These are phyloP conservation scores for Fistulifera solaris DNA, from an alignment of 108 stramenopile genomes.

Conservation along the genomic window DNA sequence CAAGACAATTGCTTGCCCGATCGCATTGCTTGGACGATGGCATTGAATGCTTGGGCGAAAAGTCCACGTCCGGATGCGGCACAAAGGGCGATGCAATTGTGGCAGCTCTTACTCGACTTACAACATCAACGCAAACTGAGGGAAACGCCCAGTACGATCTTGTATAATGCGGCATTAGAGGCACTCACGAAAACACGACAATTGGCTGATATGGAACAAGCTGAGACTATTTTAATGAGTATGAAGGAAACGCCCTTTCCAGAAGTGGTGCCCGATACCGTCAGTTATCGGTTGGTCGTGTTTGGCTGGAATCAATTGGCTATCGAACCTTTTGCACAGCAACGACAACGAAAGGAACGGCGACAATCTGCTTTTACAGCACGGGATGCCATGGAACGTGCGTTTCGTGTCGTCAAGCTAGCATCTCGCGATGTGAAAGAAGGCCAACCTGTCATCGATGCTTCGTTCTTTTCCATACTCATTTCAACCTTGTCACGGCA, in stretches of 20 bases:
- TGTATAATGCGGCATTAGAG: slow-evolving; percentile 5
- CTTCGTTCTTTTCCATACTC: slow-evolving; percentile 5
- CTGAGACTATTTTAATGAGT: neutral
- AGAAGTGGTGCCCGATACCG: slow-evolving; percentile 1
- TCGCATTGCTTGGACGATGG: neutral
- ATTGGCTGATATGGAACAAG: neutral
- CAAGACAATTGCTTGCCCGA: slow-evolving; percentile 1
- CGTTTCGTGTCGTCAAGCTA: slow-evolving; percentile 1
- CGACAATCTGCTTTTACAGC: too few species aligned
- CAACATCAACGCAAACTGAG: neutral
- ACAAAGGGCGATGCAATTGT: slow-evolving; percentile 2
- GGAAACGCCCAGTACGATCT: slow-evolving; percentile 2
- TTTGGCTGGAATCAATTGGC: neutral
- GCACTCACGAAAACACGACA: neutral
- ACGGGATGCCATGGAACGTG: neutral
- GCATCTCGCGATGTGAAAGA: neutral
- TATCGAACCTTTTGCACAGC: neutral
- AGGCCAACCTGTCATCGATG: neutral
- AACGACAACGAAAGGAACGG: too few species aligned
- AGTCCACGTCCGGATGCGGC: neutral
- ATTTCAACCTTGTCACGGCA: neutral
- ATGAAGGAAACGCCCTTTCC: neutral
- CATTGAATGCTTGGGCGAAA: slow-evolving; percentile 5
- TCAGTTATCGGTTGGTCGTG: slow-evolving; percentile 6
- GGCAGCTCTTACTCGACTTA: neutral